A percentile compares a stretch with the other conserved stretches of the same genome.
Conservation (phyloP, 2,329 filamentous ascomycete genomes). For the Neopestalotiopsis clavispora region DNA sequence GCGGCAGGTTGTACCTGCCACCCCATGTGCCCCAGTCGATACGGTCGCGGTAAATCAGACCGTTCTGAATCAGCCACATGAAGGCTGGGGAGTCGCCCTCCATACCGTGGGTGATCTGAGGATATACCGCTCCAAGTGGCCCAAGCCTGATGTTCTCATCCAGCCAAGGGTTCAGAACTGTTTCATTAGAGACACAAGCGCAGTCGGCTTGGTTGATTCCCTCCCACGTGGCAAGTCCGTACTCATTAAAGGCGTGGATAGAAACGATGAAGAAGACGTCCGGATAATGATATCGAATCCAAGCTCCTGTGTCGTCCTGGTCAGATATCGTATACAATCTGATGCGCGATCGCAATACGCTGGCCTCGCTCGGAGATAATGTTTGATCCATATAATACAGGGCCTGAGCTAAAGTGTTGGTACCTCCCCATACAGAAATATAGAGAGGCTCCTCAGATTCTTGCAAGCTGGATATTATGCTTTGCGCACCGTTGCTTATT, state of each 20-base stretch:
- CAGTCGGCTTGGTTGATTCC: slow-evolving; percentile 28
- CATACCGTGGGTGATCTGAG: slow-evolving; percentile 47
- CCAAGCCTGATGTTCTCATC: slow-evolving; percentile 50
- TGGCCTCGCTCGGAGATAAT: slow-evolving; percentile 26
- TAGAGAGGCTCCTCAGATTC: slow-evolving; percentile 48
- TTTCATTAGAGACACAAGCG: neutral
- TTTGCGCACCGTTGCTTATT: slow-evolving; percentile 42
- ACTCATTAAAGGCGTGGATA: too few species aligned
- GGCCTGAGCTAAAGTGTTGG: slow-evolving; percentile 52
- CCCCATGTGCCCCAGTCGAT: slow-evolving; percentile 50
- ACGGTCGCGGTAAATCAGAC: slow-evolving; percentile 44
- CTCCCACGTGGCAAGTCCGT: too few species aligned
- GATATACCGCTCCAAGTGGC: slow-evolving; percentile 41
- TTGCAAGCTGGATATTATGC: slow-evolving; percentile 34
- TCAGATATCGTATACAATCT: slow-evolving; percentile 56
- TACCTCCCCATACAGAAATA: slow-evolving; percentile 54
- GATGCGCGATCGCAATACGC: slow-evolving; percentile 24
- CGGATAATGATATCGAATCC: slow-evolving; percentile 55
- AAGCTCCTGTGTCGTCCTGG: slow-evolving; percentile 49
- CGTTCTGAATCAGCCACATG: slow-evolving; percentile 48
- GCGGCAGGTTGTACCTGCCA: slow-evolving; percentile 44
- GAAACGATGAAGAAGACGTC: slow-evolving; percentile 39
- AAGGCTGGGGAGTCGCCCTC: slow-evolving; percentile 52
- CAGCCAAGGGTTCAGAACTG: slow-evolving; percentile 50
- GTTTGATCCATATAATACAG: slow-evolving; percentile 39